Evolutionary conservation across 805 yeast species (phyloP), one percentile per base, ranked within the genome.

Genomic region (Yarrowia sp.): DNA sequence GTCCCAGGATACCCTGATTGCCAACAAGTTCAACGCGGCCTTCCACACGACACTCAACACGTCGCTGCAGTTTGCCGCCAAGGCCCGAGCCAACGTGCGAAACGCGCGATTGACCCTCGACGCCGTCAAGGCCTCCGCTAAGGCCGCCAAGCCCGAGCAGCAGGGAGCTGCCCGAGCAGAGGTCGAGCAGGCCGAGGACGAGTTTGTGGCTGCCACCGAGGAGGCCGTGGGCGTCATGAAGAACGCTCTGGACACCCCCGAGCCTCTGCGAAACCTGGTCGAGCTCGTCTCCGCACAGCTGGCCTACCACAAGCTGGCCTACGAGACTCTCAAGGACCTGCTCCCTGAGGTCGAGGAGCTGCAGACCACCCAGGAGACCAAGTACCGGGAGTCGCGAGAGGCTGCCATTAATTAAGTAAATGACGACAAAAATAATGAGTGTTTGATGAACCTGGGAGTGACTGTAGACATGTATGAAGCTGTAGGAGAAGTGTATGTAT

Each of bases 131-230:
- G 78, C 87, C 20, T 79, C 77, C 17, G 81, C 82, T 39, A 82
- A 81, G 73, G 74, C 77, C 60, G 86, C 86, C 40, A 78, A 75
- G 71, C 88, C 89, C 24, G 88, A 85, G 72, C 87, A 87, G 78
- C 89, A 88, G 75, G 91, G 93, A 17, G 87, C 87, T 61, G 84
- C 89, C 69, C 83, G 93, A 73, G 89, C 87, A 61, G 85, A 86
- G 71, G 87, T 91, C 84, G 96, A 91, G 78, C 85, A 87, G 70
- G 87, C 91, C 64, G 97, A 91, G 79, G 97, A 91, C 74, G 93
- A 89, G 74, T 91, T 91, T 77, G 96, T 95, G 56, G 91, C 90
- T 72, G 89, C 93, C 30, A 92, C 92, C 42, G 97, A 91, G 79
- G 95, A 89, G 74, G 95, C 96, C 46, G 91, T 91, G 67, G 81